Evolutionary conservation across 1,139 yeast genomes (phyloP).

Genomic region (Casaregolazyma lundiana): DNA sequence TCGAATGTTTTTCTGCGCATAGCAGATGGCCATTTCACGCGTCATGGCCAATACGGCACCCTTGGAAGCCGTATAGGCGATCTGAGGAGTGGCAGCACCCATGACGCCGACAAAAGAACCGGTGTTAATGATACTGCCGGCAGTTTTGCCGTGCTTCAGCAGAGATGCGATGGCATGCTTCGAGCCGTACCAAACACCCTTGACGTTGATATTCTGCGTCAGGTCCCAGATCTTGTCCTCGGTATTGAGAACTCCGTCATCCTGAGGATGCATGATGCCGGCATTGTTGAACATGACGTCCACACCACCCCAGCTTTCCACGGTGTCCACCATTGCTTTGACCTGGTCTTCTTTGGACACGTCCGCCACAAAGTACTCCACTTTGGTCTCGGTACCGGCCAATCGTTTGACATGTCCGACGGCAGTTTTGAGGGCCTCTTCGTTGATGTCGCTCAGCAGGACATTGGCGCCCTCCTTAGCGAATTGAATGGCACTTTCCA

Average conservation of each 20-base stretch:
- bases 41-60: conserved; percentile 42
- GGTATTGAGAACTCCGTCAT: conserved; percentile 42
- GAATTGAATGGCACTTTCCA: conserved; percentile 37
- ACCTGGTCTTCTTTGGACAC: conserved; percentile 36
- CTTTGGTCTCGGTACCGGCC: conserved; percentile 22
- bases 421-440: conserved; percentile 30
- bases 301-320: conserved; percentile 49
- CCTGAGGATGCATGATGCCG: conserved; percentile 71
- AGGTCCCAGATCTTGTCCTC: conserved; percentile 45
- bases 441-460: conserved; percentile 56
- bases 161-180: conserved; percentile 48
- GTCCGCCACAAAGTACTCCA: conserved; percentile 30
- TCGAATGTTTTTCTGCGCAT: conserved; percentile 62
- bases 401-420: conserved; percentile 26
- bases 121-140: conserved; percentile 57
- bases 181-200: conserved; percentile 57
- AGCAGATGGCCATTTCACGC: conserved; percentile 63
- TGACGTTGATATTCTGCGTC: conserved; percentile 49
- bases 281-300: conserved; percentile 68
- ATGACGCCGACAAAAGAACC: conserved; percentile 60
- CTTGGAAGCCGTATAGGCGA: conserved; percentile 40
- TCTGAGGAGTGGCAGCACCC: conserved; percentile 36
- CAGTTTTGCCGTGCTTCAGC: conserved; percentile 42
- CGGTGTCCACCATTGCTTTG: conserved; percentile 33
- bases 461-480: conserved; percentile 44